A percentile compares a stretch with the other conserved stretches of the same genome.
Evolutionary conservation across 2,329 filamentous ascomycete species (phyloP).

Genomic region (Calonectria pteridis): DNA sequence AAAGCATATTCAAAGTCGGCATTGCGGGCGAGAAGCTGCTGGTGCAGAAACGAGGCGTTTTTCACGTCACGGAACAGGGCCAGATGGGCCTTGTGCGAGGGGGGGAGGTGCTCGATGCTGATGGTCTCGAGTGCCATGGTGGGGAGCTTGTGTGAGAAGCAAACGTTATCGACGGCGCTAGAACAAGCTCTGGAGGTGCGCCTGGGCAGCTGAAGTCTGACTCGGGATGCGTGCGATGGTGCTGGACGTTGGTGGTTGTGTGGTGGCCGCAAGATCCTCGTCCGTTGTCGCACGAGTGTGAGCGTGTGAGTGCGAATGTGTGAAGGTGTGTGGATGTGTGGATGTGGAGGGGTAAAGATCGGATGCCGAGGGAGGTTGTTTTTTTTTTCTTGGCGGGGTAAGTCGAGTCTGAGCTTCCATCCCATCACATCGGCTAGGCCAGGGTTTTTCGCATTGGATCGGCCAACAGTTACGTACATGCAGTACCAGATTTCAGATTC

Average conservation of each 20-base stretch:
- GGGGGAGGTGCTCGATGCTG: slow-evolving; percentile 80
- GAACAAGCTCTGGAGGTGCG: background rate
- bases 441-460: slow-evolving; percentile 28
- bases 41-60: slow-evolving; percentile 83
- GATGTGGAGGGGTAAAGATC: slow-evolving; percentile 44
- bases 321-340: background rate
- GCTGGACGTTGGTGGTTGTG: background rate
- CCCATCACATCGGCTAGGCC: slow-evolving; percentile 7
- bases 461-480: background rate
- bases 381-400: slow-evolving; percentile 8
- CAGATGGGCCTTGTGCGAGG: slow-evolving; percentile 75
- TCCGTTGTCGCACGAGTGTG: slow-evolving; percentile 4
- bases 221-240: background rate
- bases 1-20: slow-evolving; percentile 92
- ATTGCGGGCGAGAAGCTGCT: slow-evolving; percentile 89
- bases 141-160: background rate
- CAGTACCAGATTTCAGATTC: background rate
- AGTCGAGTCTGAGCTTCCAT: background rate
- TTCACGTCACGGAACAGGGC: slow-evolving; percentile 81
- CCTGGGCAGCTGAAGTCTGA: background rate
- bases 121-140: slow-evolving; percentile 74
- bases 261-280: background rate
- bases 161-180: background rate
- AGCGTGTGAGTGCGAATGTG: background rate
- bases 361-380: background rate